phyloP scores from a whole-genome alignment of 495 filamentous ascomycete genomes.

The Tuber melanosporum region DNA sequence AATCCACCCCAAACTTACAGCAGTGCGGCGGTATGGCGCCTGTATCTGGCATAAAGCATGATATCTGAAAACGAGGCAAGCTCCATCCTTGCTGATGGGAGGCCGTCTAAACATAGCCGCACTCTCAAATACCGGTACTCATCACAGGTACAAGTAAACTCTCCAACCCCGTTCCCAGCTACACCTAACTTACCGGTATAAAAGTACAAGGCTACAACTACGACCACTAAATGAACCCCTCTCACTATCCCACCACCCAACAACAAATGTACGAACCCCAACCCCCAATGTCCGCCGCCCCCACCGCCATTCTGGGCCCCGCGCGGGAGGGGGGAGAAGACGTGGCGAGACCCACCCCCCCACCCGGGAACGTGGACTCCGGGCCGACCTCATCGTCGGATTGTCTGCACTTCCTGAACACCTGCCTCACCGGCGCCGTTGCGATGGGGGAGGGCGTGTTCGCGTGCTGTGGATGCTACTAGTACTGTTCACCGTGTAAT shows the following conservation, averaged over 20 bases:
- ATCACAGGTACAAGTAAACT: no score
- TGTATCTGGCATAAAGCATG: no score
- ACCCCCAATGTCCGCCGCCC: constrained; percentile 10
- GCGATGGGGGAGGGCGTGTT: constrained; percentile 18
- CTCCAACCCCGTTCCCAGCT: background rate
- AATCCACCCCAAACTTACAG: no score
- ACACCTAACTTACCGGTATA: no score
- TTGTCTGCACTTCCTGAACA: constrained; percentile 19
- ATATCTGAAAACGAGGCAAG: no score
- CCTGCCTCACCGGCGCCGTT: constrained; percentile 16
- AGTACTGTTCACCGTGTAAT: constrained; percentile 14
- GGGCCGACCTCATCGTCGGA: constrained; percentile 11
- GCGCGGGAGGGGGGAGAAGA: background rate
- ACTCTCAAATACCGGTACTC: no score
- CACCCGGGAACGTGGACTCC: constrained; percentile 6
- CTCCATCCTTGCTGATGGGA: no score
- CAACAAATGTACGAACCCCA: constrained; percentile 7
- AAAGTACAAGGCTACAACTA: background rate
- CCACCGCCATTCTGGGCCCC: background rate
- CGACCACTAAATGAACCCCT: no score
- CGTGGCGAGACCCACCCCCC: background rate
- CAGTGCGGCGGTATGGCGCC: no score
- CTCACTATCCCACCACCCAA: background rate
- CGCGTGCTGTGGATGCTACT: constrained; percentile 11
- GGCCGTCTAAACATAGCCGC: no score